Base-by-base conservation (phyloP, 495 filamentous ascomycete species). In the Geopyxis carbonaria region DNA sequence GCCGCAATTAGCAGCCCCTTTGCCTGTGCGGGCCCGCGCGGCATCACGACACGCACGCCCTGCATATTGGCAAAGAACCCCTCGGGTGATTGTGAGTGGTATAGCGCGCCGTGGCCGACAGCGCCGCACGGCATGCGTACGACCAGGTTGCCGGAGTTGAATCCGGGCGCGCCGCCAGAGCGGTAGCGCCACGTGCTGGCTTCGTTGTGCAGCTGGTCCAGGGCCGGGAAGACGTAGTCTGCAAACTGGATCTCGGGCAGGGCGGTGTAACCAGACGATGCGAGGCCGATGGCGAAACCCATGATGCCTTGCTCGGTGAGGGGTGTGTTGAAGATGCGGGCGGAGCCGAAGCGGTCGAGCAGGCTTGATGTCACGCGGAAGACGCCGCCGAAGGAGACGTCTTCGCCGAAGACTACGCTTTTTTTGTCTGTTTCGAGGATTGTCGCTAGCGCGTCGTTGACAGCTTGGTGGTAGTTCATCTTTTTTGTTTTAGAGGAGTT, bases 241-340 rank as follows among this genome's bases (percentile, higher is more conserved):
- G 89, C 91, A 53, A 97, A 97, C 60, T 97, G 89, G 37, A 97
- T 89, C 62, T 97, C 89, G 1, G 91, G 87, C 13, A 97, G 72
- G 0, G 89, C 80, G 36, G 78, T 80, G 79, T 93, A 83, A 4
- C 89, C 89, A 60, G 93, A 77, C 14, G 81, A 77, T 0, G 87
- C 87, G 13, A 75, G 71, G 1, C 89, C 89, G 51, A 93, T 82
- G 8, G 78, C 91, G 51, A 95, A 95, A 0, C 89, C 89, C 36
- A 87, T 70, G 48, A 97, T 92, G 0, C 89, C 89, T 59, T 95
- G 89, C 50, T 97, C 89, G 9, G 76, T 78, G 48, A 97, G 61
- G 1, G 89, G 91, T 15, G 91, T 95, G 57, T 97, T 97, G 66
- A 97, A 97, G 21, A 97, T 85, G 34, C 91, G 67, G 43, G 87